phyloP scores from a whole-genome alignment of 345 rosid species.

The Excoecaria cochinchinensis region DNA sequence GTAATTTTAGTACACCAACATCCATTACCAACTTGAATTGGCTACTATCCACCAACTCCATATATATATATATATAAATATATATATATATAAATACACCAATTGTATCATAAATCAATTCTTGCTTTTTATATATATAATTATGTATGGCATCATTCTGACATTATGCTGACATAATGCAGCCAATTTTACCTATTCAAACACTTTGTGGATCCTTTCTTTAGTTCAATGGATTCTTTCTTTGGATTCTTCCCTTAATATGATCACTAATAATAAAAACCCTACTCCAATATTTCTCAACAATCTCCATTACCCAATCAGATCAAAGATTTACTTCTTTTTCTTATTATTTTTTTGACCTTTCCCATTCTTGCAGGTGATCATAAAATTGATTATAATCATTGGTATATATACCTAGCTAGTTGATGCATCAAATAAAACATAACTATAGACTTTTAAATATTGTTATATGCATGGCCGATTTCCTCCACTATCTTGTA shows the following conservation, averaged over 20 bases:
- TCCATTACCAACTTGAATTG: neutral
- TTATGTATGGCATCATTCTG: neutral
- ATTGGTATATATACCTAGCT: too few relatives aligned
- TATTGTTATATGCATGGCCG: too few relatives aligned
- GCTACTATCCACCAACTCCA: neutral
- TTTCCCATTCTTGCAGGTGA: neutral
- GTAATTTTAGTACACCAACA: neutral
- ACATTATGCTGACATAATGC: neutral
- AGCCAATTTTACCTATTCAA: neutral
- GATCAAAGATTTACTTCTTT: too few relatives aligned
- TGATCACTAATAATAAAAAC: too few relatives aligned
- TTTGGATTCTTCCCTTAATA: neutral
- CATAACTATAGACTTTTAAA: too few relatives aligned
- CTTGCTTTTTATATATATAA: neutral
- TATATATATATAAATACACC: too few relatives aligned
- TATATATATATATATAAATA: too few relatives aligned
- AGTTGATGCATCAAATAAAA: too few relatives aligned
- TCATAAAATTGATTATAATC: neutral
- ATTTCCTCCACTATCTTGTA: too few relatives aligned
- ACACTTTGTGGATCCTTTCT: constrained; percentile 6
- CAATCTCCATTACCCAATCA: too few relatives aligned
- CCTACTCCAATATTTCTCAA: too few relatives aligned
- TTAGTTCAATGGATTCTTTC: neutral
- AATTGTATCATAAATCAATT: neutral
- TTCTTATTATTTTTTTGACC: neutral